Evolutionary conservation across 2,329 filamentous ascomycete species (phyloP).

Genomic region (Seiridium unicorne): DNA sequence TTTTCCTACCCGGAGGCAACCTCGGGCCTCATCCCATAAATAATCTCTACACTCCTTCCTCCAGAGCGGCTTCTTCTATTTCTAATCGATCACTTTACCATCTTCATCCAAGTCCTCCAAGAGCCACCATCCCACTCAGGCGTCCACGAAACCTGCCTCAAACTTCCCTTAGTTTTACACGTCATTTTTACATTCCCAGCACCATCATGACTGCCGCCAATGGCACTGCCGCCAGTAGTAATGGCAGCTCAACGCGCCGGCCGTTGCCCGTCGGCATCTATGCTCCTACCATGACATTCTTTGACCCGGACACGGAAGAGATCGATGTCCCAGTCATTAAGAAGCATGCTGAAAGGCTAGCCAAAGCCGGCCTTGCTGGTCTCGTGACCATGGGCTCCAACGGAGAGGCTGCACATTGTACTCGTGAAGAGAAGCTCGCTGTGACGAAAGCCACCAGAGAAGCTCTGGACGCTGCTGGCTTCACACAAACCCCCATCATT

Average conservation of each 20-base stretch:
- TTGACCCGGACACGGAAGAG: slow-evolving; percentile 79
- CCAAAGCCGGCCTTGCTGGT: slow-evolving; percentile 74
- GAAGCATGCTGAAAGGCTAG: slow-evolving; percentile 76
- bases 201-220: slow-evolving; percentile 33
- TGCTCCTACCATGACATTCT: slow-evolving; percentile 88
- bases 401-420: slow-evolving; percentile 84
- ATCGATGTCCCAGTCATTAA: slow-evolving; percentile 78
- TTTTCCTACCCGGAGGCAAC: not conserved
- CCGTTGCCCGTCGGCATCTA: slow-evolving; percentile 80
- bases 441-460: slow-evolving; percentile 78
- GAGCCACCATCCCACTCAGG: not conserved
- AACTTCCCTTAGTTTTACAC: not conserved
- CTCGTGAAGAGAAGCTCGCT: slow-evolving; percentile 70
- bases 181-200: not conserved
- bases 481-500: slow-evolving; percentile 73
- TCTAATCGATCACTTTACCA: slow-evolving; percentile 14
- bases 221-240: slow-evolving; percentile 17
- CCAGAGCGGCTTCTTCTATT: slow-evolving; percentile 8
- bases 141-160: slow-evolving; percentile 5
- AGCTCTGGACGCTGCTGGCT: slow-evolving; percentile 79
- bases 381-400: slow-evolving; percentile 89
- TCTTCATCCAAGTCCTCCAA: not conserved
- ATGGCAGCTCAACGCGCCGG: slow-evolving; percentile 38
- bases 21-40: not conserved
- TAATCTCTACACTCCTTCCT: slow-evolving; percentile 9